phyloP scores from a whole-genome alignment of 345 rosid genomes.

The Eucalyptus caleyi region DNA sequence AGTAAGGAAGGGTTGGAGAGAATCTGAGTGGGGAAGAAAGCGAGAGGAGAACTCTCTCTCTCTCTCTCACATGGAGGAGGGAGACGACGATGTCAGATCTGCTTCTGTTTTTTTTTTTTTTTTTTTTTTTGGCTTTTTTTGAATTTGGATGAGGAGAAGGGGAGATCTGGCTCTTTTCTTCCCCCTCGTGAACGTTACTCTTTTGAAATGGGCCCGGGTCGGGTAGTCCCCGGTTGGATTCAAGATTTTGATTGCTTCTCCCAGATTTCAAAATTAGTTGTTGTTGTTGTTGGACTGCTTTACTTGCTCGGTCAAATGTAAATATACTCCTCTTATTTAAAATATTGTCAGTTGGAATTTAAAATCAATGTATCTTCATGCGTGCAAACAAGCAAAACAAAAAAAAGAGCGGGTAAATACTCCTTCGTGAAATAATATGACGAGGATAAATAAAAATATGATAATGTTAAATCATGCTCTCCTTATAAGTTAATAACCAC shows the following conservation, averaged over 20 bases:
- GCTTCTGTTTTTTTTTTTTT: neutral
- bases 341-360: fast-evolving
- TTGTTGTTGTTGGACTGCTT: neutral
- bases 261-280: neutral
- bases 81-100: neutral
- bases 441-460: neutral
- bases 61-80: neutral
- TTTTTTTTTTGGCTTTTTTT: neutral
- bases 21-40: neutral
- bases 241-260: neutral
- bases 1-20: neutral
- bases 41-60: neutral
- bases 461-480: too few relatives aligned
- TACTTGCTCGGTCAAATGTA: neutral
- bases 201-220: neutral
- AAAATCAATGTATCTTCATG: fast-evolving
- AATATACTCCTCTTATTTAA: neutral
- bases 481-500: too few relatives aligned
- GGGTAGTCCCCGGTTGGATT: neutral
- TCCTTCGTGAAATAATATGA: neutral
- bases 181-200: neutral
- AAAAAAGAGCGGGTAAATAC: neutral
- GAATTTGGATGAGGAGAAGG: neutral
- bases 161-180: neutral
- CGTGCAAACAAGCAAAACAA: fast-evolving